These are phyloP conservation scores for Conticribra weissflogii DNA, from an alignment of 108 stramenopile species.

Conservation along the genomic window DNA sequence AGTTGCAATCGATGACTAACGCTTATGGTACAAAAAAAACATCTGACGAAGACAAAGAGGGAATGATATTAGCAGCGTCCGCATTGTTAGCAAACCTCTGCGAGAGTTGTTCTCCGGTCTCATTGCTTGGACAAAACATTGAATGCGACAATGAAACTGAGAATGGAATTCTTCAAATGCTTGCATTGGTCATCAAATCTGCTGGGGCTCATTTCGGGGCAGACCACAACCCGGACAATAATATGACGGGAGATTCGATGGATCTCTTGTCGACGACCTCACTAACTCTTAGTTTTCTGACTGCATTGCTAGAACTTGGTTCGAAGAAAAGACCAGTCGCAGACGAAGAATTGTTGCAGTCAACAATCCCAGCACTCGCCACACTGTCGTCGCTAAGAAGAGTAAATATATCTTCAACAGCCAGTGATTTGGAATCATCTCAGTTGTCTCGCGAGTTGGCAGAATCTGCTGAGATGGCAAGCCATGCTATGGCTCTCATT, in stretches of 20 bases:
- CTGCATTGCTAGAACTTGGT: conserved; percentile 80
- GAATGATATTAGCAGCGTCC: conserved; percentile 43
- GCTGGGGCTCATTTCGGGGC: conserved; percentile 25
- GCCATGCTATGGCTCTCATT: conserved; percentile 77
- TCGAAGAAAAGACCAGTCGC: conserved; percentile 49
- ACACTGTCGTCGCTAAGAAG: conserved; percentile 30
- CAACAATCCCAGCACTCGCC: conserved; percentile 52
- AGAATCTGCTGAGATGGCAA: conserved; percentile 79
- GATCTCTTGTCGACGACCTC: conserved; percentile 64
- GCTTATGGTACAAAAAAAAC: not conserved
- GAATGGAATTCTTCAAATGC: conserved; percentile 35
- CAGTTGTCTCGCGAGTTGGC: conserved; percentile 26
- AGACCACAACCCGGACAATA: not conserved
- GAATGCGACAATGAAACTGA: conserved; percentile 35
- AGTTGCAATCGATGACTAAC: not conserved
- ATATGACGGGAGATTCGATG: conserved; percentile 11
- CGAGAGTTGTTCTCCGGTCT: conserved; percentile 64
- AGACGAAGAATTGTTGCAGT: conserved; percentile 60
- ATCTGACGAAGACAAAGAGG: conserved; percentile 2
- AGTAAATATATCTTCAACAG: not conserved
- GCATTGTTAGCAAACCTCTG: conserved; percentile 61
- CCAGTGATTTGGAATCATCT: not conserved
- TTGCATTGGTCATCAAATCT: conserved; percentile 36
- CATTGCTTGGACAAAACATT: conserved; percentile 40
- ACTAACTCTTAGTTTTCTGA: conserved; percentile 69